Evolutionary conservation across 352 stramenopile genomes (phyloP), one percentile per base, ranked within the genome.

Genomic region (Phytophthora citricola): DNA sequence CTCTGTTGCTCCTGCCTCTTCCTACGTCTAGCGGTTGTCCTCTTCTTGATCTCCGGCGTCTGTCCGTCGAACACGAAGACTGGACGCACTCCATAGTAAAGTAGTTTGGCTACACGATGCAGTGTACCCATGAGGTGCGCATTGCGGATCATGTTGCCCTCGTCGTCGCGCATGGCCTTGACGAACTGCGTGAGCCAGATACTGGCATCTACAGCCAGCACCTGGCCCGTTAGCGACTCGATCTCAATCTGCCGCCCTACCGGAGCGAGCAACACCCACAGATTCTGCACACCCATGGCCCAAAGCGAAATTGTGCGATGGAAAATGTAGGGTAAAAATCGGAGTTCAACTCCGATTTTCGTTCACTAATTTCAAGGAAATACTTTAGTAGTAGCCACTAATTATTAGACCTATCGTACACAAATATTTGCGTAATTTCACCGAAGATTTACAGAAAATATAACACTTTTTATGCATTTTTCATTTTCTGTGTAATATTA

Each of bases 161-260:
- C 95, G 50, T 93, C 85, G 51, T 99, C 94, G 41, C 97, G 90
- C 90, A 99, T 99, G 38, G 97, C 97, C 76, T 99, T 99, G 67
- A 99, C 87, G 69, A 99, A 99, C 81, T 99, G 97, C 24, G 95
- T 99, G 56, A 99, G 81, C 98, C 98, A 99, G 75, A 99, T 99
- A 70, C 92, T 99, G 10, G 97, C 97, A 77, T 99, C 98, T 41
- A 99, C 97, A 1, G 98, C 98, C 34, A 99, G 82, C 17, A 96
- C 96, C 71, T 98, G 76, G 11, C 94, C 87, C 47, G 90, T 85
- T n/a, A 99, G 81, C 36, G 97, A 99, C 89, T 99, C 97, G 51
- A 99, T 98, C 72, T 97, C 98, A 44, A 99, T 92, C 68, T 98
- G 92, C 47, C 97, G 91, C 14, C 97, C 97, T 49, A 98, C 92